Percentiles rank a stretch among this genome's conserved stretches.
phyloP scores from a whole-genome alignment of 75 land plant genomes.

The Selaginella tamariscina region DNA sequence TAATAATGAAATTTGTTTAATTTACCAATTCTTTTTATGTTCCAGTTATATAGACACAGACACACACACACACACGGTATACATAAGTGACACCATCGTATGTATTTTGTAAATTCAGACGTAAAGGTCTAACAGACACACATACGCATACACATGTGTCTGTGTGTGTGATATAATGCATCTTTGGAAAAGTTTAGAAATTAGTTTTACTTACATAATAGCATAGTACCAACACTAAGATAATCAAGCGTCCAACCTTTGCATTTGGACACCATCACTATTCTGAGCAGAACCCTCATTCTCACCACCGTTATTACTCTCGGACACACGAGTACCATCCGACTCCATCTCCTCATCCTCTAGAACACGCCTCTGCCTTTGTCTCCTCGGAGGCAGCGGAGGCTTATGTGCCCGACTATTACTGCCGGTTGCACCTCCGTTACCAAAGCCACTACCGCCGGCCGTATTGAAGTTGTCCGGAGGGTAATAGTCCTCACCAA shows the following conservation, averaged over 20 bases:
- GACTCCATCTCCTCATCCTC: not conserved
- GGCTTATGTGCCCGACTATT: not conserved
- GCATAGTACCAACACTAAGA: too few relatives aligned
- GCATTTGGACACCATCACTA: not conserved
- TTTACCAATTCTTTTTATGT: too few relatives aligned
- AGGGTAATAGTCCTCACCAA: slow-evolving; percentile 4
- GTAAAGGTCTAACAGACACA: too few relatives aligned
- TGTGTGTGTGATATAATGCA: too few relatives aligned
- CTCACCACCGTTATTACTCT: not conserved
- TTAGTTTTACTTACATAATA: too few relatives aligned
- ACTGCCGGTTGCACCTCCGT: not conserved
- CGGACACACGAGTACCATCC: not conserved
- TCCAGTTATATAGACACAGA: too few relatives aligned
- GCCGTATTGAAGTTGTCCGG: not conserved
- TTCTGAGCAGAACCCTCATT: not conserved
- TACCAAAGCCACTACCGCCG: not conserved
- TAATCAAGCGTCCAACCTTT: not conserved
- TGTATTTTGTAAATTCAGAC: too few relatives aligned
- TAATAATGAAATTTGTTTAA: too few relatives aligned
- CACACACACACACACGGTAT: too few relatives aligned
- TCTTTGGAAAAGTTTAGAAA: too few relatives aligned
- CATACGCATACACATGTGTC: too few relatives aligned
- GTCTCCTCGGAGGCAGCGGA: not conserved
- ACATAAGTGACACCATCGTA: too few relatives aligned
- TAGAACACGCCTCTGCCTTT: not conserved